These are phyloP conservation scores for Pezicula rhizophila DNA, from an alignment of 2,329 filamentous ascomycete genomes.

Conservation along the genomic window DNA sequence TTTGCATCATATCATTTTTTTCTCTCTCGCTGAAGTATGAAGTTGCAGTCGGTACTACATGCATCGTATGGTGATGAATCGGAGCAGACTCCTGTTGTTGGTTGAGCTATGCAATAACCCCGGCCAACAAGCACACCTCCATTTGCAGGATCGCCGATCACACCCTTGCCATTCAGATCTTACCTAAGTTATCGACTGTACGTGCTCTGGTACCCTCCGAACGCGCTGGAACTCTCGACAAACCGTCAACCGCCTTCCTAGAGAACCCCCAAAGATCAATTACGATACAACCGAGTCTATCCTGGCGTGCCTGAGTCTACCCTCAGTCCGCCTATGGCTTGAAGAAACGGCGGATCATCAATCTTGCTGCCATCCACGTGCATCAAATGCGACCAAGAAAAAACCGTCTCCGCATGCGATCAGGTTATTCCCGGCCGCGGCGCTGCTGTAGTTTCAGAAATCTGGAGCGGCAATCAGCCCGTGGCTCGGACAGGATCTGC, in stretches of 20 bases:
- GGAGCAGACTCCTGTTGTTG: not conserved
- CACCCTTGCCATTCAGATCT: not conserved
- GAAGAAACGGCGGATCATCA: too few relatives aligned
- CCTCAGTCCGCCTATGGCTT: too few relatives aligned
- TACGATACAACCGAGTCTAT: too few relatives aligned
- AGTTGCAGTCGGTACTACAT: too few relatives aligned
- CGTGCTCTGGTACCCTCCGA: not conserved
- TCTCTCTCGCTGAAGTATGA: too few relatives aligned
- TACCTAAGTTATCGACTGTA: not conserved
- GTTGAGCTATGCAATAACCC: not conserved
- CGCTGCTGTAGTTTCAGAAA: not conserved
- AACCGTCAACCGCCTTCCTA: not conserved
- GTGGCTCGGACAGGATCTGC: not conserved
- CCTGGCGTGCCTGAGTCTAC: too few relatives aligned
- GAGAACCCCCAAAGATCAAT: too few relatives aligned
- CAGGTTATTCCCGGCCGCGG: not conserved
- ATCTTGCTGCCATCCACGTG: too few relatives aligned
- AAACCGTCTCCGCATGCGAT: not conserved
- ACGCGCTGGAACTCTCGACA: not conserved
- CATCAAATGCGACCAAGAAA: not conserved
- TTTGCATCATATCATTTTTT: not conserved
- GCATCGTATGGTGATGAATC: not conserved
- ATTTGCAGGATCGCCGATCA: slow-evolving; percentile 1
- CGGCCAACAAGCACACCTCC: not conserved
- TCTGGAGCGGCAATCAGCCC: not conserved